phyloP scores from a whole-genome alignment of 2,329 filamentous ascomycete species.

The Ophiostoma quercus region DNA sequence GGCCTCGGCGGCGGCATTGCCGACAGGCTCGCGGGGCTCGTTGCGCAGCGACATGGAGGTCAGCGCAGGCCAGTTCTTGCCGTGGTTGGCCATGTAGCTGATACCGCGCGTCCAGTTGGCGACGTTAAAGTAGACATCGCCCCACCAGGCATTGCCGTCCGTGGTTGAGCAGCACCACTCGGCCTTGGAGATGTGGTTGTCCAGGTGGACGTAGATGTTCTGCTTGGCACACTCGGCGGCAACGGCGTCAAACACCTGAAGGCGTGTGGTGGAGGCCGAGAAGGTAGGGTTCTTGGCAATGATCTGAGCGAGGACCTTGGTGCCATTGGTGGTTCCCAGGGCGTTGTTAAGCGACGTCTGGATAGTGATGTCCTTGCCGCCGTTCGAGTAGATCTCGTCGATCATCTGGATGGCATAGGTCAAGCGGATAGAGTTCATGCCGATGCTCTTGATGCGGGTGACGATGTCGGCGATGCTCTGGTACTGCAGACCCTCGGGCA shows the following conservation, averaged over 20 bases:
- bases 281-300: constrained; percentile 54
- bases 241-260: constrained; percentile 58
- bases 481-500: constrained; percentile 60
- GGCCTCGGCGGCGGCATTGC: constrained; percentile 32
- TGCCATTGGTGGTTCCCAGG: constrained; percentile 50
- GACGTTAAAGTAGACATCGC: constrained; percentile 54
- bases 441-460: constrained; percentile 51
- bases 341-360: constrained; percentile 34
- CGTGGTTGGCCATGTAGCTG: constrained; percentile 55
- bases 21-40: constrained; percentile 45
- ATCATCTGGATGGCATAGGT: constrained; percentile 62
- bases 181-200: constrained; percentile 57
- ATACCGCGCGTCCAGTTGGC: constrained; percentile 57
- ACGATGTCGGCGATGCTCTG: constrained; percentile 52
- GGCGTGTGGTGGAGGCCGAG: constrained; percentile 48
- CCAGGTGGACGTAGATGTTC: constrained; percentile 53
- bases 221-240: constrained; percentile 53
- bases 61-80: constrained; percentile 44
- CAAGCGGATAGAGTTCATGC: constrained; percentile 59
- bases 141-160: constrained; percentile 58
- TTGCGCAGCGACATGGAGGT: constrained; percentile 51
- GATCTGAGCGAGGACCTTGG: constrained; percentile 46
- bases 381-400: constrained; percentile 50
- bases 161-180: constrained; percentile 52
- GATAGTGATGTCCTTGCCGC: constrained; percentile 44